Evolutionary conservation across 1,139 yeast genomes (phyloP), one percentile per base, ranked within the genome.

Genomic region (Kodamaea plutei): DNA sequence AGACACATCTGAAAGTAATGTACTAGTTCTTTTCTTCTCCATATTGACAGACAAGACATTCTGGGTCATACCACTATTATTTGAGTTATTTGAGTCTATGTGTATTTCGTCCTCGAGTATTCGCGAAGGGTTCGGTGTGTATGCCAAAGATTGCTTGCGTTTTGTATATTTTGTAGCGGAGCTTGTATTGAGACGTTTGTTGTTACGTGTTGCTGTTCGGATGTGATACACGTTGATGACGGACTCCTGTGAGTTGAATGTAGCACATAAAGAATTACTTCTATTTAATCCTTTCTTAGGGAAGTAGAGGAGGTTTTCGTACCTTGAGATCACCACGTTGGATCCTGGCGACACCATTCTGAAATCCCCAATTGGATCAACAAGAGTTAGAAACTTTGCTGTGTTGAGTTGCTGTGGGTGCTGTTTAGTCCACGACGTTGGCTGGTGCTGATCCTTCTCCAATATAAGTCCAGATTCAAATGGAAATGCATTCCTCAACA

Each of bases 281-380:
- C 56, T 62, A 34, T 58, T 56, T 31, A 61, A 41, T 11, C 68
- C 57, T 5, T 45, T 41, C 8, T 43, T 35, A 1, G 84, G 84
- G 41, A 76, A 77, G 15, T 64, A 52, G 26, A 75, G 47, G 25
- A 84, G 50, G 32, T 69, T 72, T 47, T 84, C 94, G 26, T 64
- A 60, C 2, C 72, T 57, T 0, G 81, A 67, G 8, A 85, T 72
- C 1, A 79, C 74, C 1, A 87, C 73, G 0, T 84, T 79, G 1
- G 91, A 77, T 0, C 88, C 78, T 0, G 91, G 76, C 1, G 79
- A 73, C 3, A 84, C 73, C 5, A 74, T 59, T 2, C 89, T 80
- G 30, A 81, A 62, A 14, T 84, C 89, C 4, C 75, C 75, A 28
- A 80, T 59, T 1, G 94, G 89, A 44, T 82, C 89, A 1, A 74